Base-by-base conservation (phyloP, 2,329 filamentous ascomycete species). In the Pseudocercospora fijiensis region DNA sequence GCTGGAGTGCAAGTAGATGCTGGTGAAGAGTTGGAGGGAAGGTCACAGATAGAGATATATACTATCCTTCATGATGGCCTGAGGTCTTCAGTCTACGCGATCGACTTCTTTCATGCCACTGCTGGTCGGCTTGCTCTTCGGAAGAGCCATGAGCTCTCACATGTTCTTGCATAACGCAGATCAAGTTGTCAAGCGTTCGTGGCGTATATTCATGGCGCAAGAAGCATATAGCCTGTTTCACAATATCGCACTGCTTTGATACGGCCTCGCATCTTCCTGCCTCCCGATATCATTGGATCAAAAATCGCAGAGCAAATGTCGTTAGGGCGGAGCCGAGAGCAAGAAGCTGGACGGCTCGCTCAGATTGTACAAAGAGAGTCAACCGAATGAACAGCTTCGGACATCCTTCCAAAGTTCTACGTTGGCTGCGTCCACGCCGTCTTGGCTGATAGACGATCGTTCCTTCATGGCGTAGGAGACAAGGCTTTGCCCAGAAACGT, bases 381-480 rank as follows among this genome's bases (percentile, higher is more conserved):
- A 26, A 9, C 53, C 51, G 43, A 37, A 16, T 52, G 26, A 49
- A 30, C 60, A 52, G 33, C 45, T 57, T 58, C 10, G 60, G 60
- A 41, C 55, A 45, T 52, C 61, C 27, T 64, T 43, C 57, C 61
- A 57, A 33, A 56, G 27, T 45, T 58, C 60, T 52, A 52, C 60
- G 53, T 62, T 61, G 33, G 16, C 20, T 13, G 33, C 13, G 53
- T 18, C 41, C 27, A 20, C 10, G 22, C 24, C 49, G 28, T 53
- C 62, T 60, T 64, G 62, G 62, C 52, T 28, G 57, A 52, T 41
- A 45, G 62, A 57, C 24, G 41, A 64, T 64, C 62, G 43, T 56
- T 51, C 56, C 57, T 53, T 24, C 51, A 60, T 64, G 52, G 52
- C 52, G 62, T 43, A 64, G 52, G 43, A 57, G 57, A 26, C 41